A percentile compares a stretch with the other conserved stretches of the same genome.
Evolutionary conservation across 164 flowering plant species (phyloP).

Genomic region (Nelumbo lutea): DNA sequence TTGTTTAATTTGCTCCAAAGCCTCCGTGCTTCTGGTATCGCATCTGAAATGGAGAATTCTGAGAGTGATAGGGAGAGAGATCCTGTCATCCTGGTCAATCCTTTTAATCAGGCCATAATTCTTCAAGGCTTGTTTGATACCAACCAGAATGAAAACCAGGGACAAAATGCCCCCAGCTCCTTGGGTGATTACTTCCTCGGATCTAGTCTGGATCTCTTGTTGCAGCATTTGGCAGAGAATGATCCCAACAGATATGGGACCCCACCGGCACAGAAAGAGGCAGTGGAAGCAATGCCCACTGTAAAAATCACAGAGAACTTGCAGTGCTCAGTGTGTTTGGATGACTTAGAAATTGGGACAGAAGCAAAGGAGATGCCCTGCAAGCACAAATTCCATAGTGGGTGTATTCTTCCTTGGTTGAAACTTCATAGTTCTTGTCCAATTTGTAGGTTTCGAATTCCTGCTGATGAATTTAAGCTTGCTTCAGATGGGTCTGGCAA

Average conservation of each 20-base stretch:
- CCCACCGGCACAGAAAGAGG: conserved; percentile 80
- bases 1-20: conserved; percentile 58
- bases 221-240: conserved; percentile 88
- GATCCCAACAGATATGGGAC: conserved; percentile 83
- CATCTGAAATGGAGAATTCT: conserved; percentile 34
- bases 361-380: conserved; percentile 90
- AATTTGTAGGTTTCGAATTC: conserved; percentile 74
- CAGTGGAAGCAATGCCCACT: conserved; percentile 68
- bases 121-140: conserved; percentile 42
- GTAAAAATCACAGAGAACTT: conserved; percentile 39
- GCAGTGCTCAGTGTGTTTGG: conserved; percentile 77
- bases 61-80: conserved; percentile 29
- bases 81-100: conserved; percentile 54
- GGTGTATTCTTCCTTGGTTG: conserved; percentile 73
- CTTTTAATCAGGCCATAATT: conserved; percentile 53
- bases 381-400: conserved; percentile 72
- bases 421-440: conserved; percentile 92
- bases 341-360: conserved; percentile 59
- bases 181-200: conserved; percentile 76
- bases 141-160: conserved; percentile 22
- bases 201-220: conserved; percentile 60
- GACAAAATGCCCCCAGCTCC: conserved; percentile 32
- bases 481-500: conserved; percentile 29
- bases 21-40: conserved; percentile 35
- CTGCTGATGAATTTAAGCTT: conserved; percentile 52